These are phyloP conservation scores for Alternaria sp. DNA, from an alignment of 2,329 filamentous ascomycete genomes.

Conservation along the genomic window DNA sequence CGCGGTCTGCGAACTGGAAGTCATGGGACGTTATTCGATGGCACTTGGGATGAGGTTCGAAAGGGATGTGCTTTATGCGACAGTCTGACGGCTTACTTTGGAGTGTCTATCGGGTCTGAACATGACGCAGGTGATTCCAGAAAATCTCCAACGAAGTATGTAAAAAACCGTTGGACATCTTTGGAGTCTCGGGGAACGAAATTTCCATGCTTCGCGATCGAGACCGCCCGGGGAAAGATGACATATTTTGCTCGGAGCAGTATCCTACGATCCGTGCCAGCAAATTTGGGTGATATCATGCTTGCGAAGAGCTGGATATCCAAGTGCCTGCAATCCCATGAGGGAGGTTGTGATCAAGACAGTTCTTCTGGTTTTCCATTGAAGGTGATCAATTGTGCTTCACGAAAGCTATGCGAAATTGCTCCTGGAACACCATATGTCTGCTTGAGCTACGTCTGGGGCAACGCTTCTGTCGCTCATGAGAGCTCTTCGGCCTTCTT, in stretches of 20 bases:
- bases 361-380: background rate
- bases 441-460: background rate
- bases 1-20: too few species aligned
- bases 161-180: background rate
- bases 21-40: accelerated
- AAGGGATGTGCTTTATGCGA: background rate
- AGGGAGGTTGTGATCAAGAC: background rate
- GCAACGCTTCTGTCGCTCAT: background rate
- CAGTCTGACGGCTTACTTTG: background rate
- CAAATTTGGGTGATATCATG: background rate
- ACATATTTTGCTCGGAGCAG: background rate
- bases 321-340: background rate
- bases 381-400: background rate
- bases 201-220: background rate
- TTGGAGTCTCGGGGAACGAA: background rate
- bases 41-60: background rate
- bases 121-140: background rate
- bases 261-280: background rate
- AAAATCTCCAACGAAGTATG: too few species aligned
- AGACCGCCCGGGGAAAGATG: too few species aligned
- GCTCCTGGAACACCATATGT: background rate
- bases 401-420: background rate
- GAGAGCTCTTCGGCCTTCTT: background rate
- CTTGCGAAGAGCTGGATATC: background rate
- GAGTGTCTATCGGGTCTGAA: background rate